Evolutionary conservation across 2,329 filamentous ascomycete species (phyloP).

Genomic region (Paradendryphiella salina): DNA sequence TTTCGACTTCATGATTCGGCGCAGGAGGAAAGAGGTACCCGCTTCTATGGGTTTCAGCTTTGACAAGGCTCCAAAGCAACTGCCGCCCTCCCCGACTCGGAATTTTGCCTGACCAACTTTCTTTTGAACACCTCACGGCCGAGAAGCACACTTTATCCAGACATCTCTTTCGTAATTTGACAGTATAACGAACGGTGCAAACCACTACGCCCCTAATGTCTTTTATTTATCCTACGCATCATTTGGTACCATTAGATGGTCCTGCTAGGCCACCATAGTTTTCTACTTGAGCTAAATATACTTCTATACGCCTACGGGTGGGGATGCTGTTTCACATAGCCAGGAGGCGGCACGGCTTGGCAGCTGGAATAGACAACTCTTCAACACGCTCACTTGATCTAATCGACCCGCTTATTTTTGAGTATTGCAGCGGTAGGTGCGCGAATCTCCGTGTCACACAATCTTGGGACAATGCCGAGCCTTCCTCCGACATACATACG

Average conservation of each 20-base stretch:
- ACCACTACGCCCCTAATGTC: slow-evolving; percentile 25
- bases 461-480: too few species aligned
- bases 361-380: slow-evolving; percentile 37
- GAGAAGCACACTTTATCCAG: neutral
- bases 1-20: slow-evolving; percentile 25
- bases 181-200: slow-evolving; percentile 23
- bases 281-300: slow-evolving; percentile 22
- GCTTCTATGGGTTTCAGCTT: slow-evolving; percentile 36
- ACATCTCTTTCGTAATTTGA: slow-evolving; percentile 3
- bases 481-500: too few species aligned
- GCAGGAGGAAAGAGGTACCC: slow-evolving; percentile 40
- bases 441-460: neutral
- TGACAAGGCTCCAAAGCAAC: slow-evolving; percentile 26
- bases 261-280: slow-evolving; percentile 10
- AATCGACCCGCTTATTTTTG: neutral
- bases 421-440: neutral
- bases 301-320: slow-evolving; percentile 19
- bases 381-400: slow-evolving; percentile 12
- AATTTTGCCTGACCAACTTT: neutral
- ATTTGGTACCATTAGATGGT: slow-evolving; percentile 27
- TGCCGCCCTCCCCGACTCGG: neutral
- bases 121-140: slow-evolving; percentile 23
- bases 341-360: slow-evolving; percentile 26
- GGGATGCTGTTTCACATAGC: slow-evolving; percentile 29
- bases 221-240: slow-evolving; percentile 21